Percentiles rank a stretch among this genome's conserved stretches.
Conservation (phyloP, 352 stramenopile genomes). For the Phytophthora meadii region DNA sequence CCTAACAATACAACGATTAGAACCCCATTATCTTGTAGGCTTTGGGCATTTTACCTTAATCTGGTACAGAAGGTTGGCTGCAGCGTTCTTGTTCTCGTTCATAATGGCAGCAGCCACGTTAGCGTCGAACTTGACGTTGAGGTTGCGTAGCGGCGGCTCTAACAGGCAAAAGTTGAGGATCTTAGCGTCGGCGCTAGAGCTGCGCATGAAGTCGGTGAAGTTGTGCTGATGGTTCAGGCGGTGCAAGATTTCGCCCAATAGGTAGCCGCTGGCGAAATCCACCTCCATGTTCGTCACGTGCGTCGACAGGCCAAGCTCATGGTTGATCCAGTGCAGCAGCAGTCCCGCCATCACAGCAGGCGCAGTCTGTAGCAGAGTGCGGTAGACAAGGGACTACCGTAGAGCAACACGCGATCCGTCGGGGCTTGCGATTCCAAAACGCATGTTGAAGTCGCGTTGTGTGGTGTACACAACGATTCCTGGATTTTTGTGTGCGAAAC, state of each 20-base stretch:
- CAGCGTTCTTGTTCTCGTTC: slow-evolving; percentile 68
- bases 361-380: neutral
- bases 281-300: slow-evolving; percentile 68
- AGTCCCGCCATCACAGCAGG: slow-evolving; percentile 68
- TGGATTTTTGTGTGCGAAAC: too few relatives aligned
- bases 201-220: slow-evolving; percentile 83
- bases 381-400: too few relatives aligned
- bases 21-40: neutral
- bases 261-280: slow-evolving; percentile 87
- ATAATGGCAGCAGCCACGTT: slow-evolving; percentile 81
- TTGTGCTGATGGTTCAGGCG: slow-evolving; percentile 92
- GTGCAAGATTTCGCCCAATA: slow-evolving; percentile 86
- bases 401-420: neutral
- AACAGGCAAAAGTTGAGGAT: slow-evolving; percentile 91
- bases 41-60: slow-evolving; percentile 62
- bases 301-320: slow-evolving; percentile 77
- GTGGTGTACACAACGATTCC: slow-evolving; percentile 8
- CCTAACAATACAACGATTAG: slow-evolving; percentile 32
- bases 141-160: slow-evolving; percentile 74
- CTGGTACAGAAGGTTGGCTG: slow-evolving; percentile 85
- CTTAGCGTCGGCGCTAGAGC: slow-evolving; percentile 77
- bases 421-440: neutral
- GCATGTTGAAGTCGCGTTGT: slow-evolving; percentile 23
- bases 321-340: slow-evolving; percentile 84
- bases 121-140: slow-evolving; percentile 84